phyloP scores from a whole-genome alignment of 2,329 filamentous ascomycete genomes.

The Talaromyces islandicus region DNA sequence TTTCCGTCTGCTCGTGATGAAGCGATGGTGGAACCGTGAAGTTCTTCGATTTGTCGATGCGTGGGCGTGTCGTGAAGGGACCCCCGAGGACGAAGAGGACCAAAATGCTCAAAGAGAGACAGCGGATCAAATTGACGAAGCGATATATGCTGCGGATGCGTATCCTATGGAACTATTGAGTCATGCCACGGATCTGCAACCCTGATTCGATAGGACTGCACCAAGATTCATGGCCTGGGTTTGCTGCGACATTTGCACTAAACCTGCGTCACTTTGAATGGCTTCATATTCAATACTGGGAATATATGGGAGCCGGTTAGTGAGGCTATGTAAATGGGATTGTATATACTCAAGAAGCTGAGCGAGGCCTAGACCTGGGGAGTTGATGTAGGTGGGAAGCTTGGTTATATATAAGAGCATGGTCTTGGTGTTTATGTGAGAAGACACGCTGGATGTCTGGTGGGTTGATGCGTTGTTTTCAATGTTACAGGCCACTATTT shows the following conservation, averaged over 20 bases:
- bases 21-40: constrained; percentile 53
- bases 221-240: neutral
- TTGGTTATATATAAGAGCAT: too few relatives aligned
- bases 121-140: constrained; percentile 1
- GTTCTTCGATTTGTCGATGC: constrained; percentile 49
- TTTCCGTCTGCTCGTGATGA: constrained; percentile 56
- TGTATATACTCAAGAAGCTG: too few relatives aligned
- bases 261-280: neutral
- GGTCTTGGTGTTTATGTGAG: too few relatives aligned
- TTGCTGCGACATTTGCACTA: neutral
- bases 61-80: constrained; percentile 48
- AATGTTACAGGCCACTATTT: too few relatives aligned
- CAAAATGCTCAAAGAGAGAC: constrained; percentile 9
- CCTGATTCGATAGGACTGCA: neutral
- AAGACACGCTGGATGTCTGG: too few relatives aligned
- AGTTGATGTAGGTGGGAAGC: too few relatives aligned
- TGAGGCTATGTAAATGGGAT: too few relatives aligned
- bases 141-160: constrained; percentile 5
- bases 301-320: too few relatives aligned
- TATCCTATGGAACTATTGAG: constrained; percentile 3
- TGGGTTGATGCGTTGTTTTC: too few relatives aligned
- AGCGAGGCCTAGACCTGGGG: too few relatives aligned
- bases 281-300: too few relatives aligned
- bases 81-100: constrained; percentile 46
- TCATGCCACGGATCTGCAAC: neutral